A percentile compares a stretch with the other conserved stretches of the same genome.
Conservation (phyloP, 805 yeast species). For the Hanseniaspora clermontiae region DNA sequence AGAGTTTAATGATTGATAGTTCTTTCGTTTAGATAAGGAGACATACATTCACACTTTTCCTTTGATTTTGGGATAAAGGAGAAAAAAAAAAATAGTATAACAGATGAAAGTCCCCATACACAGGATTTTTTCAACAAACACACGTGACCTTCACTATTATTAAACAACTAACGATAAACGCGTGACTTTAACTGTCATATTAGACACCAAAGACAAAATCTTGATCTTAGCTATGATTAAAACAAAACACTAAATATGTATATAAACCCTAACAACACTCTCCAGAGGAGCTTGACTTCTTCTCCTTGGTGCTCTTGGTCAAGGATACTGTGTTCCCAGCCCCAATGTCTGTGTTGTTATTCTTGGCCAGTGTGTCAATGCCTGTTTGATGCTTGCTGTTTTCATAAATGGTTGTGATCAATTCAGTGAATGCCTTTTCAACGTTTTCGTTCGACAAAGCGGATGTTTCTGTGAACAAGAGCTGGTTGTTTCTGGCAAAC, state of each 20-base stretch:
- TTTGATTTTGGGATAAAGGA: too few species aligned
- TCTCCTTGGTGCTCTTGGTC: not conserved
- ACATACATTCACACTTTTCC: too few species aligned
- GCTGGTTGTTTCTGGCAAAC: slow-evolving; percentile 82
- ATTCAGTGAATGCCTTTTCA: slow-evolving; percentile 84
- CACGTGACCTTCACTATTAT: too few species aligned
- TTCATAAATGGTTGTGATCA: slow-evolving; percentile 72
- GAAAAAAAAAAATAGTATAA: too few species aligned
- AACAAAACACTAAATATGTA: not conserved
- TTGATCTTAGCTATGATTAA: too few species aligned
- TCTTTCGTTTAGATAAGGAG: too few species aligned
- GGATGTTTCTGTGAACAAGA: slow-evolving; percentile 89
- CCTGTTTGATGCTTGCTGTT: slow-evolving; percentile 9
- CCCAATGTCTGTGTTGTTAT: not conserved
- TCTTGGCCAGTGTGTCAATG: slow-evolving; percentile 3
- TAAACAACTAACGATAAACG: too few species aligned
- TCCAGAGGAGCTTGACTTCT: not conserved
- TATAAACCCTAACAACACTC: slow-evolving; percentile 3
- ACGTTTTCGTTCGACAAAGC: slow-evolving; percentile 92
- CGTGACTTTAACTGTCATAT: too few species aligned
- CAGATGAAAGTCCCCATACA: too few species aligned
- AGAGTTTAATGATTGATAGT: too few species aligned
- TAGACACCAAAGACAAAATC: too few species aligned
- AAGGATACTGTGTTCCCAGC: slow-evolving; percentile 7
- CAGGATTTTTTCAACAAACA: too few species aligned